Conservation (phyloP, 2,329 filamentous ascomycete species). For the Karstenula rhodostoma region DNA sequence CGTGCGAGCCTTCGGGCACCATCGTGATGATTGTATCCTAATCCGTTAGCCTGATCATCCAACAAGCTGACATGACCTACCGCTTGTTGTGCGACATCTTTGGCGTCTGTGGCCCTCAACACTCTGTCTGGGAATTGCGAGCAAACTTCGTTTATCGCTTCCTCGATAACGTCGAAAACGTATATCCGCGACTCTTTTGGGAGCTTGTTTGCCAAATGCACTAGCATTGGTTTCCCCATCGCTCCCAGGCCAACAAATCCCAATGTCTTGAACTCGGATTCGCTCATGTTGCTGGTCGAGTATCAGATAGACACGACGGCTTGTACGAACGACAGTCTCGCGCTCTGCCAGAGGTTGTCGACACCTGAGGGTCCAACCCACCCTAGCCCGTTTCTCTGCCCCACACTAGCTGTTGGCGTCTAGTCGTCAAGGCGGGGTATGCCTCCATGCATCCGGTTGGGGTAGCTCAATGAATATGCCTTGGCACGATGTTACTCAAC, state of each 20-base stretch:
- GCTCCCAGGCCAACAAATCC: constrained; percentile 65
- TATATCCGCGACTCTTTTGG: constrained; percentile 54
- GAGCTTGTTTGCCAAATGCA: constrained; percentile 59
- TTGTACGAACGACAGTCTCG: not conserved
- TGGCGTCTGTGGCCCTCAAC: constrained; percentile 52
- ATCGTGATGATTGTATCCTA: constrained; percentile 62
- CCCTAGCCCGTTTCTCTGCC: not conserved
- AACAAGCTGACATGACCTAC: constrained; percentile 44
- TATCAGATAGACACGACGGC: not conserved
- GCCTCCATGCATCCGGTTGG: not conserved
- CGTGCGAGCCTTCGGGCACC: constrained; percentile 62
- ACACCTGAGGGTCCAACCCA: not conserved
- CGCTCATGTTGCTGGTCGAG: constrained; percentile 27
- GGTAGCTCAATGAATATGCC: not conserved
- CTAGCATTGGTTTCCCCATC: constrained; percentile 64
- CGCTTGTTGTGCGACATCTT: constrained; percentile 59
- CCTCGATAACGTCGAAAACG: constrained; percentile 59
- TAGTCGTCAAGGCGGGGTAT: constrained; percentile 9
- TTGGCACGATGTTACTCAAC: constrained; percentile 6
- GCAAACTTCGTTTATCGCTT: constrained; percentile 54
- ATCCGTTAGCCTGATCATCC: constrained; percentile 1
- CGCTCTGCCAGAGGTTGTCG: not conserved
- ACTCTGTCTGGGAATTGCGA: constrained; percentile 51
- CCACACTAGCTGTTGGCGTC: constrained; percentile 9
- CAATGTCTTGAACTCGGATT: constrained; percentile 39